Percentiles rank a stretch among this genome's conserved stretches.
phyloP scores from a whole-genome alignment of 1,139 yeast genomes.

The Pichia sp. region DNA sequence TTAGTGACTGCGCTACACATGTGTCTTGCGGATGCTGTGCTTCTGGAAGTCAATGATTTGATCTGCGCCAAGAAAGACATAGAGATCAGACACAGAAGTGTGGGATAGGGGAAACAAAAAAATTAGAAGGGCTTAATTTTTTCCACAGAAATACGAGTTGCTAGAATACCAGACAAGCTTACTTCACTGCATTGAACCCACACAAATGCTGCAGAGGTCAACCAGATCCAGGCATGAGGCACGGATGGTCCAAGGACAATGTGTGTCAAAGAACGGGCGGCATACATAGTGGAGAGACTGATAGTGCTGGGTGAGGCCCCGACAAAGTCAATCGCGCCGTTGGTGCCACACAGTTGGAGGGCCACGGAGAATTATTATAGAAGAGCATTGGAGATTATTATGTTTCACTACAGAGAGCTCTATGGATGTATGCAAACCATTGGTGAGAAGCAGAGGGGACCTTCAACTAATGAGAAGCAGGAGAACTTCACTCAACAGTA shows the following conservation, averaged over 20 bases:
- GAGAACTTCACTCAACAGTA: slow-evolving; percentile 66
- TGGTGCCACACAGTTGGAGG: slow-evolving; percentile 1
- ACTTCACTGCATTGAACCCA: no score
- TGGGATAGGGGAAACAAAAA: neutral
- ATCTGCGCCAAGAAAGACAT: slow-evolving; percentile 3
- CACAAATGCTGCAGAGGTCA: no score
- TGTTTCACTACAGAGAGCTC: neutral
- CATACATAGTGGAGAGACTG: no score
- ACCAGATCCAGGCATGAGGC: no score
- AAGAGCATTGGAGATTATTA: neutral
- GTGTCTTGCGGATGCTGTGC: neutral
- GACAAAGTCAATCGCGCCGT: slow-evolving; percentile 2
- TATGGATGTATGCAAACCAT: neutral
- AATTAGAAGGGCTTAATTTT: neutral
- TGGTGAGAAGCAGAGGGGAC: neutral
- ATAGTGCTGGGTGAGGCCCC: no score
- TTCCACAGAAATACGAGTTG: no score
- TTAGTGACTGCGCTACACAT: slow-evolving; percentile 11
- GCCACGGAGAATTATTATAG: neutral
- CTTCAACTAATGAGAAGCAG: no score
- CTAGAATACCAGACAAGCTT: no score
- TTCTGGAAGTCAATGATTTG: neutral
- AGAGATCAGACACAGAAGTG: neutral
- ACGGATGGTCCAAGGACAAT: no score
- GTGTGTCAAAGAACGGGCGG: no score